These are phyloP conservation scores for Gastrodia elata DNA, from an alignment of 106 monocot genomes.

Conservation along the genomic window DNA sequence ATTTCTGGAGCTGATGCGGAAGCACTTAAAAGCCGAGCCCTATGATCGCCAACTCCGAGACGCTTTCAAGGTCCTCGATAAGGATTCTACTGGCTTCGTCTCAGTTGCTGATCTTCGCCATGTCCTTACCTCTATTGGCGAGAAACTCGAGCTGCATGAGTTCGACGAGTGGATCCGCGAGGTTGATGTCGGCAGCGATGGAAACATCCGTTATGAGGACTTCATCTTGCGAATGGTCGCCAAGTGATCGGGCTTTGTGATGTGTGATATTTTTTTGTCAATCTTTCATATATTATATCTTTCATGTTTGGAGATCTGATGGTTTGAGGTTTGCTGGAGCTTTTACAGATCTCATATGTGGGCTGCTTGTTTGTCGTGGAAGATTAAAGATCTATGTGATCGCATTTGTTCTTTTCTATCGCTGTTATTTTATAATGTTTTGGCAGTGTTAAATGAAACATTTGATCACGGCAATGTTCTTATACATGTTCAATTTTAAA, in stretches of 20 bases:
- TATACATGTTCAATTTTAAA: not conserved
- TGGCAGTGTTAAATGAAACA: slow-evolving; percentile 4
- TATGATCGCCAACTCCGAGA: slow-evolving; percentile 86
- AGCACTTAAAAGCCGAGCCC: slow-evolving; percentile 63
- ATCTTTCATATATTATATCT: not conserved
- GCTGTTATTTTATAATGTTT: not conserved
- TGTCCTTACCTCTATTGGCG: slow-evolving; percentile 78
- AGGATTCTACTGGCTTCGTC: slow-evolving; percentile 66
- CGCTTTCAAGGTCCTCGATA: slow-evolving; percentile 91
- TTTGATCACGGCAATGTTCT: not conserved
- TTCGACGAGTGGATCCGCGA: slow-evolving; percentile 99
- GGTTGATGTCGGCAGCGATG: slow-evolving; percentile 75
- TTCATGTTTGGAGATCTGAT: not conserved
- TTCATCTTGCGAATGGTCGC: slow-evolving; percentile 90
- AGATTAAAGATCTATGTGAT: slow-evolving; percentile 2
- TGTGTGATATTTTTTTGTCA: not conserved
- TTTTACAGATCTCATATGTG: not conserved
- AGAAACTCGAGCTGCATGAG: slow-evolving; percentile 84
- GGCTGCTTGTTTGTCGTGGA: not conserved
- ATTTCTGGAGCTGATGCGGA: slow-evolving; percentile 80
- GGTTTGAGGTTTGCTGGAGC: not conserved
- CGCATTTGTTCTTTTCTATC: slow-evolving; percentile 5
- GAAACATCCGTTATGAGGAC: slow-evolving; percentile 81
- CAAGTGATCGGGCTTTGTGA: slow-evolving; percentile 25
- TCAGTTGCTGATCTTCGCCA: slow-evolving; percentile 78